A percentile compares a stretch with the other conserved stretches of the same genome.
Evolutionary conservation across 192 early-diverging fungal genomes (phyloP).

Genomic region (Linderina pennispora): DNA sequence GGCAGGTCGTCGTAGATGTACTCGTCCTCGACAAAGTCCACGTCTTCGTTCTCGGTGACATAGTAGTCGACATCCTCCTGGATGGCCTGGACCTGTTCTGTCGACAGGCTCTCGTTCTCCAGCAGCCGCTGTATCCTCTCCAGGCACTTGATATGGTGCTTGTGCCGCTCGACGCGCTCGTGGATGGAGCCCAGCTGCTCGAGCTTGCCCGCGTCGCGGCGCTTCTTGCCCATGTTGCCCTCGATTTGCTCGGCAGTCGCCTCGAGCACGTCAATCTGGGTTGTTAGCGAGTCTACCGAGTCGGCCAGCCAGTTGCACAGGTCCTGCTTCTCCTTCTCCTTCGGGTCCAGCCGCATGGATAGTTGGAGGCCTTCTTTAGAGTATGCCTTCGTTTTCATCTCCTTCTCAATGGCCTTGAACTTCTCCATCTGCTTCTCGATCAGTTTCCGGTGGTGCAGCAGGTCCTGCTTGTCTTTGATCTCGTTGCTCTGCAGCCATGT

Average conservation of each 20-base stretch:
- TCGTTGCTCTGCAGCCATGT: constrained; percentile 92
- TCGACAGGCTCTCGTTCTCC: constrained; percentile 84
- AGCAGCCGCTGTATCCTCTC: constrained; percentile 90
- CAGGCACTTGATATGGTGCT: constrained; percentile 82
- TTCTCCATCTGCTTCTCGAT: constrained; percentile 99
- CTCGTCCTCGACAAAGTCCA: constrained; percentile 92
- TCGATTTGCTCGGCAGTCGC: constrained; percentile 76
- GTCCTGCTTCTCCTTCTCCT: constrained; percentile 88
- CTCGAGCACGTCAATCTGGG: constrained; percentile 92
- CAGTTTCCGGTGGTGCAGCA: constrained; percentile 86
- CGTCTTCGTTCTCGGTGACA: constrained; percentile 83
- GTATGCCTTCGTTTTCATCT: constrained; percentile 98
- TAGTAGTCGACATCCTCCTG: constrained; percentile 92
- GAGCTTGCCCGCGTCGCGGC: constrained; percentile 69
- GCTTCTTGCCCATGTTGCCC: constrained; percentile 65
- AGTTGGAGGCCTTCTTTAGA: constrained; percentile 89
- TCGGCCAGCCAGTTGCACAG: constrained; percentile 78
- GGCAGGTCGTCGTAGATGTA: constrained; percentile 89
- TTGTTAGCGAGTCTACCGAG: constrained; percentile 73
- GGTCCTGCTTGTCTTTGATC: constrained; percentile 92
- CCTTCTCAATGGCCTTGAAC: constrained; percentile 97
- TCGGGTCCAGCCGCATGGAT: constrained; percentile 81
- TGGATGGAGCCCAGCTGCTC: constrained; percentile 71
- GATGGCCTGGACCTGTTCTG: constrained; percentile 75
- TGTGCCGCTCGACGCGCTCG: constrained; percentile 79